Evolutionary conservation across 768 basidiomycete genomes (phyloP), one percentile per base, ranked within the genome.

Genomic region (Paxillus rubicundulus): DNA sequence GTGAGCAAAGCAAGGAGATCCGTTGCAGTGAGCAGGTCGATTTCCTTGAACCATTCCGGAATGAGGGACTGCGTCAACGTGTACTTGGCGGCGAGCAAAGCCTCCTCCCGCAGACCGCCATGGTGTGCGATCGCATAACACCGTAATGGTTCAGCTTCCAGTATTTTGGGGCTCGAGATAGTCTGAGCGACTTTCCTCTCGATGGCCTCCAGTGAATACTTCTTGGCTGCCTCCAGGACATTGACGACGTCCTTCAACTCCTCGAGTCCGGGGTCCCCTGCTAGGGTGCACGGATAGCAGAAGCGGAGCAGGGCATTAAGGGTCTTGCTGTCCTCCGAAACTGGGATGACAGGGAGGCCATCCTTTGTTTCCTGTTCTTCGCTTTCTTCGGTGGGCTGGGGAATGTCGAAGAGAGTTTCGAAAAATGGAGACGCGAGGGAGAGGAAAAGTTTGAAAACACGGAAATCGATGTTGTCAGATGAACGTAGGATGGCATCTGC

Each of bases 361-460:
- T 64, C 55, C 24, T 49, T 54, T 33, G 38, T 43, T 16, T 58
- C 61, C 20, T 52, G 55, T 1, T 58, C 56, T 3, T 47, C 51
- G 4, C 17, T 36, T 3, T 6, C 52, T 33, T 49, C 21, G 4
- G 46, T 18, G n/a, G 67, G 53, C 30, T 71, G 65, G 5, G 67
- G 67, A 5, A 69, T 55, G 13, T 56, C 46, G 40, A 72, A 69
- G 52, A 74, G 65, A 18, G 60, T 58, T 17, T 61, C 54, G 43
- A 72, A 75, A 42, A 71, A 59, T 0, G 67, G 59, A 12, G 71
- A 73, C 0, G 72, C 61, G 21, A 67, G 60, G 20, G 61, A 58
- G 14, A 72, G 66, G 33, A 72, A 64, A 4, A 59, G 50, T 13
- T 61, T 69, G 53, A 71, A 68, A 16, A 70, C 57, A 16, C 52